phyloP scores from a whole-genome alignment of 768 basidiomycete species.

The Gymnopilus junonius region DNA sequence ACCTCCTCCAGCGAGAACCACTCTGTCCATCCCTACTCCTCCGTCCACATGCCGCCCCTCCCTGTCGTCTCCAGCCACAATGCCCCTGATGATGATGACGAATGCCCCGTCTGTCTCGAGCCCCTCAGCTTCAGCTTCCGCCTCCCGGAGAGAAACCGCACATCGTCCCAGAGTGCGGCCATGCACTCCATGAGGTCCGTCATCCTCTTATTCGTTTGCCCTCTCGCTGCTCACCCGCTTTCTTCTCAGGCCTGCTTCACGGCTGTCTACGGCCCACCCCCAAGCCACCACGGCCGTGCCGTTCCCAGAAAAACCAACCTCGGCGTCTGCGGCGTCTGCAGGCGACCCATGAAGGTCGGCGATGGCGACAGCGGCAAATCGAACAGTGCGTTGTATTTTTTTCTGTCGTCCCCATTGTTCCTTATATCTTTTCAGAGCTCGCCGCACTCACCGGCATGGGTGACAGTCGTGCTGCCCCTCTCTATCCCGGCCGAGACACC shows the following conservation, averaged over 20 bases:
- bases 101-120: slow-evolving; percentile 97
- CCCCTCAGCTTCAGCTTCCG: slow-evolving; percentile 92
- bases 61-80: slow-evolving; percentile 75
- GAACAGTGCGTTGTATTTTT: slow-evolving; percentile 70
- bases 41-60: slow-evolving; percentile 66
- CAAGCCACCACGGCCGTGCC: slow-evolving; percentile 55
- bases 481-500: slow-evolving; percentile 76
- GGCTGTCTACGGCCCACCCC: slow-evolving; percentile 92
- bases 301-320: slow-evolving; percentile 75
- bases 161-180: slow-evolving; percentile 96
- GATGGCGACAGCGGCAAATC: slow-evolving; percentile 86
- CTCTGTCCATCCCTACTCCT: slow-evolving; percentile 56
- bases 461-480: slow-evolving; percentile 52
- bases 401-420: slow-evolving; percentile 10
- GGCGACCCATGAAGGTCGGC: slow-evolving; percentile 94
- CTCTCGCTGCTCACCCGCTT: slow-evolving; percentile 11
- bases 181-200: slow-evolving; percentile 91
- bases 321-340: slow-evolving; percentile 96
- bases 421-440: slow-evolving; percentile 71
- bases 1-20: slow-evolving; percentile 44
- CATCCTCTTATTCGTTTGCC: slow-evolving; percentile 10
- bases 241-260: slow-evolving; percentile 85
- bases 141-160: slow-evolving; percentile 97
- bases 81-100: slow-evolving; percentile 76
- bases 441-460: slow-evolving; percentile 93